Evolutionary conservation across 768 basidiomycete genomes (phyloP).

Genomic region (Coprinopsis cinerea): DNA sequence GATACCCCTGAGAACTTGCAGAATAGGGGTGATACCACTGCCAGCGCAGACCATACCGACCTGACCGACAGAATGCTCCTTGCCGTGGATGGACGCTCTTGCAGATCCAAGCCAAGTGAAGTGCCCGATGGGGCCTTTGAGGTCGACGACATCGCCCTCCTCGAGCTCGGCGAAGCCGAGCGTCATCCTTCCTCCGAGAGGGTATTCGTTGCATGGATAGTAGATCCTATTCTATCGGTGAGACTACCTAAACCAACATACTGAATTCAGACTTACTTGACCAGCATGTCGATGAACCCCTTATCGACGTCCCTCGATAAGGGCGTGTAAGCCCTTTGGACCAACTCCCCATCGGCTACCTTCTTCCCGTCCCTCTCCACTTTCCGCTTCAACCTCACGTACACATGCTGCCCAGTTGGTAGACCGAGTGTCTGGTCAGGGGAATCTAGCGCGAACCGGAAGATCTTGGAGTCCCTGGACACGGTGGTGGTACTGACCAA

Average conservation of each 20-base stretch:
- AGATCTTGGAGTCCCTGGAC: conserved; percentile 45
- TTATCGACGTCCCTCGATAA: conserved; percentile 36
- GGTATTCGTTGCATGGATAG: conserved; percentile 28
- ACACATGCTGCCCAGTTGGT: conserved; percentile 56
- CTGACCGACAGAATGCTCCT: conserved; percentile 27
- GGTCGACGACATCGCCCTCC: conserved; percentile 44
- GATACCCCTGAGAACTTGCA: conserved; percentile 43
- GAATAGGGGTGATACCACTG: conserved; percentile 54
- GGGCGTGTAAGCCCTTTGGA: conserved; percentile 58
- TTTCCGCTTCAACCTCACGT: conserved; percentile 40
- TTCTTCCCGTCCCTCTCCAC: conserved; percentile 7
- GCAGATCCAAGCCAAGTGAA: conserved; percentile 47
- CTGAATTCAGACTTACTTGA: conserved; percentile 34
- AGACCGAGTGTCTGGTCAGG: conserved; percentile 42
- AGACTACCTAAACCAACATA: background rate
- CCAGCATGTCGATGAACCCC: conserved; percentile 46
- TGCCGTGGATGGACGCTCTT: conserved; percentile 29
- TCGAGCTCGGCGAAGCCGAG: conserved; percentile 37
- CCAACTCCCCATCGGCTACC: conserved; percentile 29
- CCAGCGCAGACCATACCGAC: conserved; percentile 56
- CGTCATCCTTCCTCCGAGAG: conserved; percentile 49
- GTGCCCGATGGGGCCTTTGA: conserved; percentile 56
- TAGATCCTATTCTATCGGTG: conserved; percentile 31
- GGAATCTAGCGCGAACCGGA: conserved; percentile 41
- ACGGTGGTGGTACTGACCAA: conserved; percentile 32